Conservation (phyloP, 1,284 basidiomycete genomes). For the Cryptococcus sp. region DNA sequence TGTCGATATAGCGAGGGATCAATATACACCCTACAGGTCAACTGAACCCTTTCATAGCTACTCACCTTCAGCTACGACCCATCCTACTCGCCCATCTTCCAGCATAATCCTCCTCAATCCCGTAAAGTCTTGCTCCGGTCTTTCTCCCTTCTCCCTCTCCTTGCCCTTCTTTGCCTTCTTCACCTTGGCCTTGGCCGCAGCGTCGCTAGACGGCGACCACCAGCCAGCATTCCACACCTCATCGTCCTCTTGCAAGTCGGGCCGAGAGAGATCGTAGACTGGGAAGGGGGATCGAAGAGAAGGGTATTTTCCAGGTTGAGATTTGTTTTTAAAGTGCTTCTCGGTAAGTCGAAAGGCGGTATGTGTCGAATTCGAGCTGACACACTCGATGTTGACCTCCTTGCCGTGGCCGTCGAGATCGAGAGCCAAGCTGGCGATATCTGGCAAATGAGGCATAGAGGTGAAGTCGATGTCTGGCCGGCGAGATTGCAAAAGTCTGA, state of each 20-base stretch:
- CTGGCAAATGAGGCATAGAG: too few species aligned
- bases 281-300: conserved; percentile 16
- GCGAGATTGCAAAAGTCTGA: too few species aligned
- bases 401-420: too few species aligned
- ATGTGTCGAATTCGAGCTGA: conserved; percentile 1
- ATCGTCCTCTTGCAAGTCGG: conserved; percentile 26
- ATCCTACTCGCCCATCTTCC: conserved; percentile 25
- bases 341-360: conserved; percentile 41
- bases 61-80: conserved; percentile 39
- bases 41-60: background rate
- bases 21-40: conserved; percentile 64
- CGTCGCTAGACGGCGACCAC: conserved; percentile 27
- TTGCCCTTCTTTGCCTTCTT: conserved; percentile 26
- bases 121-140: conserved; percentile 15
- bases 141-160: conserved; percentile 25
- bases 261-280: conserved; percentile 41
- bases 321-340: conserved; percentile 46
- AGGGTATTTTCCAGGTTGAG: conserved; percentile 20
- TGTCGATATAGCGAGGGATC: conserved; percentile 63
- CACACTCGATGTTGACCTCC: too few species aligned
- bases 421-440: too few species aligned
- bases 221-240: conserved; percentile 41
- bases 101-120: conserved; percentile 15
- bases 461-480: too few species aligned
- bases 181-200: conserved; percentile 4